Conservation (phyloP, 306 rosid genomes). For the Quercus parvula region DNA sequence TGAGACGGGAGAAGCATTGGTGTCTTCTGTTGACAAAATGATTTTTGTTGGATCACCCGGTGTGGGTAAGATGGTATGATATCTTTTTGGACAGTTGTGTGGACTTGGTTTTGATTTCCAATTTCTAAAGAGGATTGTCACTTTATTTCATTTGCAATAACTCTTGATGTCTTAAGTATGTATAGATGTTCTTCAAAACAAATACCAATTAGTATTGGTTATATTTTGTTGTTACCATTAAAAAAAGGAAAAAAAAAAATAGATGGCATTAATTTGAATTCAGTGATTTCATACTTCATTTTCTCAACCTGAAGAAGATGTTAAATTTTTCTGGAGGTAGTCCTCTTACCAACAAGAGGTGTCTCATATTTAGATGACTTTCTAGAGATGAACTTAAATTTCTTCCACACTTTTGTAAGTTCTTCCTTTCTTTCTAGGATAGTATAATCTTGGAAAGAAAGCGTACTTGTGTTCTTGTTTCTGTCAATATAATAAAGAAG, state of each 20-base stretch:
- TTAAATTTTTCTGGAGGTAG: too few species aligned
- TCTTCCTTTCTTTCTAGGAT: slow-evolving; percentile 12
- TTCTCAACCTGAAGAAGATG: too few species aligned
- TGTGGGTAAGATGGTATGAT: slow-evolving; percentile 91
- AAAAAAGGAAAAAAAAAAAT: too few species aligned
- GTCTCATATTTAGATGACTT: background rate
- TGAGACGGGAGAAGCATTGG: slow-evolving; percentile 96
- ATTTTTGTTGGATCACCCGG: slow-evolving; percentile 98
- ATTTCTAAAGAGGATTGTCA: slow-evolving; percentile 2
- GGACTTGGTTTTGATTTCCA: background rate
- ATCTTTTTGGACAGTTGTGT: slow-evolving; percentile 28
- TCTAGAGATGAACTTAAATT: background rate
- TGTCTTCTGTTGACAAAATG: slow-evolving; percentile 87
- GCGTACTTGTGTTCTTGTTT: background rate
- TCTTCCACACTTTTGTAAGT: background rate
- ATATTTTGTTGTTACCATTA: background rate
- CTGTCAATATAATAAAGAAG: slow-evolving; percentile 8
- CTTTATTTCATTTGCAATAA: background rate
- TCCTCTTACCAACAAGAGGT: too few species aligned
- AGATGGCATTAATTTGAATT: background rate
- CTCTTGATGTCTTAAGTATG: slow-evolving; percentile 12
- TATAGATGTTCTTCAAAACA: slow-evolving; percentile 5
- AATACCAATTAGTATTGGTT: background rate
- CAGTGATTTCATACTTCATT: background rate
- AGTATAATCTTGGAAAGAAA: background rate